phyloP scores from a whole-genome alignment of 331 rosid genomes.

The Rosa hybrid region DNA sequence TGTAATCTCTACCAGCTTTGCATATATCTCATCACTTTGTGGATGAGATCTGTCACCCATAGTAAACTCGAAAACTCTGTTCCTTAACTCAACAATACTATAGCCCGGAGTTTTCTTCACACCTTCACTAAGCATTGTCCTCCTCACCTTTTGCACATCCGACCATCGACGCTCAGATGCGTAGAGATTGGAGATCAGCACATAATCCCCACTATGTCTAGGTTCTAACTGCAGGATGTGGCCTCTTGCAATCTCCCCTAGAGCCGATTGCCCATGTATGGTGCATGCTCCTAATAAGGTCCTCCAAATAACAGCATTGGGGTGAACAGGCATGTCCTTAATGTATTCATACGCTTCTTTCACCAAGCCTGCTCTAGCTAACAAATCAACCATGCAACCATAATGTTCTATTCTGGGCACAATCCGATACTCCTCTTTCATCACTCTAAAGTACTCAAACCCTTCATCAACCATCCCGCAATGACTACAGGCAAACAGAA shows the following conservation, averaged over 20 bases:
- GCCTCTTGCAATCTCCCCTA: slow-evolving; percentile 77
- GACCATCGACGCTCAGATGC: slow-evolving; percentile 84
- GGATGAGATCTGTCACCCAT: slow-evolving; percentile 78
- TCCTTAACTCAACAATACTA: slow-evolving; percentile 82
- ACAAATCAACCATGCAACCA: slow-evolving; percentile 87
- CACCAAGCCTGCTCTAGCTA: slow-evolving; percentile 82
- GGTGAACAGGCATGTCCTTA: slow-evolving; percentile 64
- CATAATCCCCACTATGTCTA: slow-evolving; percentile 80
- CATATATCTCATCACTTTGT: slow-evolving; percentile 57
- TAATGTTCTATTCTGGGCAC: slow-evolving; percentile 77
- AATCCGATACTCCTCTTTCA: slow-evolving; percentile 70
- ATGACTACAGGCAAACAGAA: slow-evolving; percentile 89
- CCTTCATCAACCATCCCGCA: slow-evolving; percentile 90
- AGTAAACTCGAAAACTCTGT: slow-evolving; percentile 66
- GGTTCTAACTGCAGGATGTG: slow-evolving; percentile 60
- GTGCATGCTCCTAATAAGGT: slow-evolving; percentile 86
- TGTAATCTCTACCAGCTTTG: slow-evolving; percentile 60
- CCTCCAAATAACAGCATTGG: slow-evolving; percentile 89
- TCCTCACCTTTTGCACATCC: slow-evolving; percentile 74
- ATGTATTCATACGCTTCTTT: slow-evolving; percentile 75
- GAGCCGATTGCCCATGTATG: slow-evolving; percentile 57
- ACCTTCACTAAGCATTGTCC: slow-evolving; percentile 68
- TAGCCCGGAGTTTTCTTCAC: slow-evolving; percentile 84
- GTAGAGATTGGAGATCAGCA: slow-evolving; percentile 90
- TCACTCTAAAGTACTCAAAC: slow-evolving; percentile 61